phyloP scores from a whole-genome alignment of 768 basidiomycete species.

The Suillus decipiens region DNA sequence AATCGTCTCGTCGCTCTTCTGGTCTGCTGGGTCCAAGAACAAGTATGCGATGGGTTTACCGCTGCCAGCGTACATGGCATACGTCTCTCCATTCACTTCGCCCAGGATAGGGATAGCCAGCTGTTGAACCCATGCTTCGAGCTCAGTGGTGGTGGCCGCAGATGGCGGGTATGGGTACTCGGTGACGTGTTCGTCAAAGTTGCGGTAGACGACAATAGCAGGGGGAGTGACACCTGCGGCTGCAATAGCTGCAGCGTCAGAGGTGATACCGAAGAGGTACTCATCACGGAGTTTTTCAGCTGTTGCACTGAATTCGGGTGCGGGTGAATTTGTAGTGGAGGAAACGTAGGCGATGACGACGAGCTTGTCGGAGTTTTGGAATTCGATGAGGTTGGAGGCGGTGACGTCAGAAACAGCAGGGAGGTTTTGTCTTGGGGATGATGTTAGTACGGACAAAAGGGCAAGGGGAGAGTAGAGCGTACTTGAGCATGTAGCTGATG shows the following conservation, averaged over 20 bases:
- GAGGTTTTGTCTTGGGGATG: slow-evolving; percentile 72
- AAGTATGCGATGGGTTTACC: slow-evolving; percentile 91
- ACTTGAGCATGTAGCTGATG: slow-evolving; percentile 96
- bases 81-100: slow-evolving; percentile 95
- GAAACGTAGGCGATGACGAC: slow-evolving; percentile 86
- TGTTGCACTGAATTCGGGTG: slow-evolving; percentile 71
- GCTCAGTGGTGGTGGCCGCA: slow-evolving; percentile 56
- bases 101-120: slow-evolving; percentile 88
- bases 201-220: slow-evolving; percentile 88
- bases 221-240: slow-evolving; percentile 79
- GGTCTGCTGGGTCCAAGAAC: slow-evolving; percentile 81
- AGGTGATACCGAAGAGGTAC: slow-evolving; percentile 87
- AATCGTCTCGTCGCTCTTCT: slow-evolving; percentile 64
- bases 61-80: slow-evolving; percentile 78
- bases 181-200: slow-evolving; percentile 81
- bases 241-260: slow-evolving; percentile 67
- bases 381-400: slow-evolving; percentile 73
- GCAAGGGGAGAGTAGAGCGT: slow-evolving; percentile 25
- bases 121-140: slow-evolving; percentile 78
- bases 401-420: slow-evolving; percentile 90
- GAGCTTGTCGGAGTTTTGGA: slow-evolving; percentile 86
- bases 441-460: slow-evolving; percentile 10
- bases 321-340: slow-evolving; percentile 69
- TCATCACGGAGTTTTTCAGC: slow-evolving; percentile 91
- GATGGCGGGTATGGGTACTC: slow-evolving; percentile 64